Evolutionary conservation across 2,329 filamentous ascomycete species (phyloP).

Genomic region (Aspergillus sp.): DNA sequence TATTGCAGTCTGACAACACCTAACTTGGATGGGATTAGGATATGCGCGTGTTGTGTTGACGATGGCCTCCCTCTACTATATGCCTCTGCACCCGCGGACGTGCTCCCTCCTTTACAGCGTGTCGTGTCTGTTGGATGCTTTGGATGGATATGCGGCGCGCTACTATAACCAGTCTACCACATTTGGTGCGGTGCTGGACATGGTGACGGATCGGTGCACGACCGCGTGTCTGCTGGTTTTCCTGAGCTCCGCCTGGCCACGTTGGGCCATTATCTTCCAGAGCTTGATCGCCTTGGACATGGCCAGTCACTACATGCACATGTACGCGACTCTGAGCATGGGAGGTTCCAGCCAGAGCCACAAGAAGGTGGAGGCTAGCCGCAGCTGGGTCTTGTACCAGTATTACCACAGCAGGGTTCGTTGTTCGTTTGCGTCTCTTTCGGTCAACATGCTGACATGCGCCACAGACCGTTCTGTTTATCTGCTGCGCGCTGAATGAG

Average conservation of each 20-base stretch:
- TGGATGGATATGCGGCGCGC: slow-evolving; percentile 91
- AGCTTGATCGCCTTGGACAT: slow-evolving; percentile 88
- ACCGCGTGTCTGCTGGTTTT: slow-evolving; percentile 95
- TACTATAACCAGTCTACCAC: slow-evolving; percentile 86
- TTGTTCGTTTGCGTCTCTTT: slow-evolving; percentile 16
- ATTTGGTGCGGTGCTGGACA: slow-evolving; percentile 95
- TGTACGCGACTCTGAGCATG: slow-evolving; percentile 93
- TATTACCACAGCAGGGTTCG: slow-evolving; percentile 97
- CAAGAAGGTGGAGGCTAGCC: slow-evolving; percentile 86
- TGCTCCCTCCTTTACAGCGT: slow-evolving; percentile 85
- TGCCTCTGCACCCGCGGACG: slow-evolving; percentile 96
- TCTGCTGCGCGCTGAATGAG: slow-evolving; percentile 89
- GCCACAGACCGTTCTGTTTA: slow-evolving; percentile 78
- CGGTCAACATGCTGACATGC: slow-evolving; percentile 12
- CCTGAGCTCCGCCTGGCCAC: slow-evolving; percentile 88
- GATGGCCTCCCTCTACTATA: slow-evolving; percentile 93
- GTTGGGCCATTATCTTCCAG: slow-evolving; percentile 94
- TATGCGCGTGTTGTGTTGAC: slow-evolving; percentile 79
- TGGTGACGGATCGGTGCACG: slow-evolving; percentile 98
- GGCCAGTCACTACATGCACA: slow-evolving; percentile 97
- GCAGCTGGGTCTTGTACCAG: slow-evolving; percentile 86
- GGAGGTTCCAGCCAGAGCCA: slow-evolving; percentile 78
- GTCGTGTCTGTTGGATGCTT: slow-evolving; percentile 90
- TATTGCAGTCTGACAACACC: not conserved
- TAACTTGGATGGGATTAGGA: slow-evolving; percentile 51